A percentile compares a stretch with the other conserved stretches of the same genome.
phyloP scores from a whole-genome alignment of 2,329 filamentous ascomycete species.

The Fusarium hostae region DNA sequence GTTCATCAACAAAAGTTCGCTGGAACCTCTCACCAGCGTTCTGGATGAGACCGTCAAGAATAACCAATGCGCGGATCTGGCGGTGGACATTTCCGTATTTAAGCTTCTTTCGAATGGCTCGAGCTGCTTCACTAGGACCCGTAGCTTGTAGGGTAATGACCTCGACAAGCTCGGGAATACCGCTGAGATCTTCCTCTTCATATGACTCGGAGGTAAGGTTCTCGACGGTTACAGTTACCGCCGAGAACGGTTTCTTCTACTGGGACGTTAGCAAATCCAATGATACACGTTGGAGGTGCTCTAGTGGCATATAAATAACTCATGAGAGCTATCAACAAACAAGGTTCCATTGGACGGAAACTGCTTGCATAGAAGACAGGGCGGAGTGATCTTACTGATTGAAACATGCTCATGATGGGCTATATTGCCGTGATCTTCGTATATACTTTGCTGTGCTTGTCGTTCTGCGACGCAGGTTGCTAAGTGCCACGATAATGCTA shows the following conservation, averaged over 20 bases:
- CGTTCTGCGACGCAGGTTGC: not conserved
- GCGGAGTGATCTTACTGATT: slow-evolving; percentile 39
- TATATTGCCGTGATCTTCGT: not conserved
- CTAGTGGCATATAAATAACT: slow-evolving; percentile 29
- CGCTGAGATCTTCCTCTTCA: slow-evolving; percentile 90
- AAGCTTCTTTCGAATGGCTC: slow-evolving; percentile 96
- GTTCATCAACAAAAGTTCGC: slow-evolving; percentile 87
- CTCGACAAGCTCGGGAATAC: slow-evolving; percentile 93
- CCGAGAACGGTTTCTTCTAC: slow-evolving; percentile 83
- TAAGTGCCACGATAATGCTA: slow-evolving; percentile 27
- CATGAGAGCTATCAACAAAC: not conserved
- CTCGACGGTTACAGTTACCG: slow-evolving; percentile 92
- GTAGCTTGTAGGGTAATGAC: slow-evolving; percentile 89
- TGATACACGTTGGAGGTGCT: not conserved
- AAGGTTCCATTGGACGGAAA: not conserved
- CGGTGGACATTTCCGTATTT: slow-evolving; percentile 97
- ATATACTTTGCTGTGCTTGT: not conserved
- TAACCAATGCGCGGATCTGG: slow-evolving; percentile 86
- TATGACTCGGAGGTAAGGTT: slow-evolving; percentile 88
- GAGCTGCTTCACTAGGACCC: slow-evolving; percentile 87
- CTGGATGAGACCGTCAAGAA: slow-evolving; percentile 93
- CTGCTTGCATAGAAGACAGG: not conserved
- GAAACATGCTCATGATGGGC: slow-evolving; percentile 43
- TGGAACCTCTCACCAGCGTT: slow-evolving; percentile 92
- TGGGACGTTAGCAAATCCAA: not conserved